Base-by-base conservation (phyloP, 2,329 filamentous ascomycete species). In the Sporothrix globosa region DNA sequence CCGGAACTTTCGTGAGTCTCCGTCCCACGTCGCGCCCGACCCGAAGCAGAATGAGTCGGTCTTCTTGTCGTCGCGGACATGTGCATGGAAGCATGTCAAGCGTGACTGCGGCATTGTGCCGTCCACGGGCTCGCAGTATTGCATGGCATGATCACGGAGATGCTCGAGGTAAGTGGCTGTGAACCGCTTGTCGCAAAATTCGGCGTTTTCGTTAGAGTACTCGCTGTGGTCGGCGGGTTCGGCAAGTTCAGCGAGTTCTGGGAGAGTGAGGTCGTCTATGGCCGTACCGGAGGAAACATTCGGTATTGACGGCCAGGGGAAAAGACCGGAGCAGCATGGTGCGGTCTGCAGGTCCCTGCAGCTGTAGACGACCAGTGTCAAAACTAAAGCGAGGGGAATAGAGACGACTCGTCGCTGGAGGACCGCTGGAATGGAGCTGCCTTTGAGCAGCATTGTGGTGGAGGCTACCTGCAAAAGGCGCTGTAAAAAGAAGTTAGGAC, bases 61-160 rank as follows among this genome's bases (percentile, higher is more conserved):
- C 11, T 41, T 24, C 6, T 21, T 24, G 46, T 72, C 72, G 19
- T 58, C 53, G 13, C 70, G 71, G n/a, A 68, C 68, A 60, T 73
- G 72, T 1, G 67, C 69, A 63, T 74, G 73, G 71, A 73, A 73
- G 44, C 73, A 74, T 0, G 70, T 72, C 19, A 74, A 53, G 3
- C 68, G 60, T 27, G 72, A 58, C 24, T 46, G 39, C 3, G 70
- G 53, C 21, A 46, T 30, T 19, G 17, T 21, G 24, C 19, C 34
- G 44, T 69, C 34, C n/a, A 30, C 67, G 4, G 56, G 10, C 14
- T 54, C 56, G 67, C 73, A 74, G 63, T 74, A 74, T n/a, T 74
- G 68, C 21, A 73, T 69, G 14, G 54, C 27, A 48, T 73, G 69
- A 44, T 73, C 58, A 19, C 72, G 68, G 9, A 74, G 53, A 19